Base-by-base conservation (phyloP, 1,139 yeast genomes). In the Debaryomycetaceae sp. region DNA sequence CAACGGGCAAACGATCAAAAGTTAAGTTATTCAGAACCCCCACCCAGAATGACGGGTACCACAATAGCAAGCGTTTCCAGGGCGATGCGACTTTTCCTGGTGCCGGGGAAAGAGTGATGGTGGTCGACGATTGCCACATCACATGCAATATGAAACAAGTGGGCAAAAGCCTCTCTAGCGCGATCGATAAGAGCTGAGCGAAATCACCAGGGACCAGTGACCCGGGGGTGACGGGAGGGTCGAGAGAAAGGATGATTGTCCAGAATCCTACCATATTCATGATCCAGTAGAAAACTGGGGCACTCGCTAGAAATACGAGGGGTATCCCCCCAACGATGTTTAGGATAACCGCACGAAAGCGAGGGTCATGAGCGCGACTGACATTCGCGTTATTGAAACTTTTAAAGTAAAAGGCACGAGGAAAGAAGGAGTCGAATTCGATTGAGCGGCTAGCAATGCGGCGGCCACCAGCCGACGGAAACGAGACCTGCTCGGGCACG, bases 1-100 rank as follows among this genome's bases (percentile, higher is more conserved):
- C 97, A 10, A 87, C 77, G 0, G 96, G 95, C 13, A 90, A 55
- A 36, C 87, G 58, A 44, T 85, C 96, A 53, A 87, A 86, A 0
- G 95, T 85, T 43, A 83, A 68, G 50, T 86, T 86, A 47, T 87
- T 87, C 43, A 86, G 62, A 25, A 82, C 67, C 1, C 96, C 95
- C 2, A 82, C 44, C 94, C 95, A 85, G 44, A 81, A 80, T 4
- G 78, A 62, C 0, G 87, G 80, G 37, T 80, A 79, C 90, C 94
- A 87, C 25, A 77, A 47, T 0, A 78, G 25, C 0, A 73, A 43
- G 31, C 82, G 68, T 29, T 73, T 64, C 14, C 85, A 35, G 1
- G 77, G 55, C 1, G 67, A 59, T 2, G 45, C 15, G 13, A 26
- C 25, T 8, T 22, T 26, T 4, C 27, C 13, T 3, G 36, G 37